phyloP scores from a whole-genome alignment of 228 moss, liverwort and hornwort genomes.

The Sphagnum fallax region DNA sequence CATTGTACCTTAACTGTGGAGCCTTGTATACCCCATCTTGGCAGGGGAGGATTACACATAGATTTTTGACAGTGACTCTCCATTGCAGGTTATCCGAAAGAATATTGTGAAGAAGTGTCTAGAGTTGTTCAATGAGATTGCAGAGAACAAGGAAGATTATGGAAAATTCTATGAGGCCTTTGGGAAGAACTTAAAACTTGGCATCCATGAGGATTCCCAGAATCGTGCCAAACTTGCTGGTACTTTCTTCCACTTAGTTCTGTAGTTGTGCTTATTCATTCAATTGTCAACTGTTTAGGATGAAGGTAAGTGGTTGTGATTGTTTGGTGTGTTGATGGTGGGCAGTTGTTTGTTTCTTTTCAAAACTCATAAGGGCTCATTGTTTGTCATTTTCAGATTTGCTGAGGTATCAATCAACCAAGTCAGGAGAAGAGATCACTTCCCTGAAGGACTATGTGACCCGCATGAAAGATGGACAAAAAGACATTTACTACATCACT shows the following conservation, averaged over 20 bases:
- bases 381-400: slow-evolving; percentile 12
- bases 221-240: slow-evolving; percentile 52
- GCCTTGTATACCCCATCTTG: too few relatives aligned
- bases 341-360: too few relatives aligned
- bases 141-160: slow-evolving; percentile 79
- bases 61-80: too few relatives aligned
- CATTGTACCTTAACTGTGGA: too few relatives aligned
- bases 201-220: slow-evolving; percentile 72
- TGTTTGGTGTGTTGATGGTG: too few relatives aligned
- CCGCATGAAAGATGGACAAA: slow-evolving; percentile 72
- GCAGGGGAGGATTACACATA: too few relatives aligned
- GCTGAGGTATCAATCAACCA: slow-evolving; percentile 58
- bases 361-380: background rate
- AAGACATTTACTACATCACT: slow-evolving; percentile 65
- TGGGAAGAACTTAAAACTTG: slow-evolving; percentile 68
- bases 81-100: slow-evolving; percentile 44
- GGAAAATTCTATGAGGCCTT: slow-evolving; percentile 62
- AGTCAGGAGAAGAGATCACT: slow-evolving; percentile 63
- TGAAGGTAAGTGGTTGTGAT: too few relatives aligned
- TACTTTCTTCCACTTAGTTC: background rate
- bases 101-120: slow-evolving; percentile 74
- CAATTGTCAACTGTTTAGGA: too few relatives aligned
- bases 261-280: too few relatives aligned
- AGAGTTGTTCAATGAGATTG: slow-evolving; percentile 63
- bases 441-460: slow-evolving; percentile 76